These are phyloP conservation scores for Candida bentonensis DNA, from an alignment of 805 yeast genomes.

Conservation along the genomic window DNA sequence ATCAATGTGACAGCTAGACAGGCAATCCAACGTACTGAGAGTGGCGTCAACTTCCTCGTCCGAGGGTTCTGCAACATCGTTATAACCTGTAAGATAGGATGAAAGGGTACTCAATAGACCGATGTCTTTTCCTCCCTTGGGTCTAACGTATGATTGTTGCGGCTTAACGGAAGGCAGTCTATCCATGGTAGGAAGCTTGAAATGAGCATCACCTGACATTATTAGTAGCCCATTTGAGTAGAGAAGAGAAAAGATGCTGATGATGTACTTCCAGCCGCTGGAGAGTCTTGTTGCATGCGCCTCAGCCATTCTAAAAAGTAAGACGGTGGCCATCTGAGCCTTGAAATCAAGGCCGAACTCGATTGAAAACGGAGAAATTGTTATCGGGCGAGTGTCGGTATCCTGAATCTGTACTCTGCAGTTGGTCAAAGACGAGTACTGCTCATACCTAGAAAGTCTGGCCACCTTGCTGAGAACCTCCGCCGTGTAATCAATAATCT, in stretches of 20 bases:
- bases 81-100: conserved; percentile 74
- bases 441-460: conserved; percentile 37
- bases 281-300: conserved; percentile 34
- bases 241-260: conserved; percentile 3
- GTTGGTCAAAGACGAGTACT: conserved; percentile 9
- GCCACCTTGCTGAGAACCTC: conserved; percentile 55
- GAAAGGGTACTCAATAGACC: conserved; percentile 87
- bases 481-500: conserved; percentile 52
- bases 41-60: conserved; percentile 87
- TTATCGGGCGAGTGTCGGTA: not conserved
- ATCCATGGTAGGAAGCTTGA: conserved; percentile 20
- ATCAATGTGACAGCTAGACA: conserved; percentile 51
- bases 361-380: not conserved
- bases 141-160: conserved; percentile 42
- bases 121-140: conserved; percentile 51
- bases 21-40: conserved; percentile 67
- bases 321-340: conserved; percentile 80
- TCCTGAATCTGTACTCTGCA: conserved; percentile 1
- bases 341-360: conserved; percentile 80
- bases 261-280: conserved; percentile 2
- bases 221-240: conserved; percentile 4
- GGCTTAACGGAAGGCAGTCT: conserved; percentile 52
- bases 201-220: conserved; percentile 2
- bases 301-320: conserved; percentile 62
- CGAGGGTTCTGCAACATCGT: conserved; percentile 85